Base-by-base conservation (phyloP, 2,329 filamentous ascomycete genomes). In the Paraconiothyrium sp. region DNA sequence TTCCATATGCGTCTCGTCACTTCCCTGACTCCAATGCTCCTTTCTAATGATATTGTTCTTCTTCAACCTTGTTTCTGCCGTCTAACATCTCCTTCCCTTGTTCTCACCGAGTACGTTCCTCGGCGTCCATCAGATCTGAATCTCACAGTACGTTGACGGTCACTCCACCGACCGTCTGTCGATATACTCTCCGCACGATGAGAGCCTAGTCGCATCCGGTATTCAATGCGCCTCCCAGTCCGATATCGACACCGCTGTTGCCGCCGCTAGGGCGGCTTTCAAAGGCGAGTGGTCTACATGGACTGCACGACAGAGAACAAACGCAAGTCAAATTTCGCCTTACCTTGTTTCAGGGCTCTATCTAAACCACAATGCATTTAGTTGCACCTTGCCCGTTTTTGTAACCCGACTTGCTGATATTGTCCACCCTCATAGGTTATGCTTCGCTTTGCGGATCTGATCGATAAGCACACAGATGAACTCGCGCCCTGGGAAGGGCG, bases 161-260 rank as follows among this genome's bases (percentile, higher is more conserved):
- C 16, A 22, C 1, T 22, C n/a, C 5, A n/a, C 3, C 5, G 41
- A 22, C 4, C 41, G 41, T 10, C 41, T 20, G 4, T 13, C 24
- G 5, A 32, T 73, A 58, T 65, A 67, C 64, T 70, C 58, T 41
- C 68, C 71, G 1, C 56, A 65, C 39, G 69, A 73, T 43, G 66
- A 68, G 35, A 63, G 68, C 13, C 61, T 71, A 47, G 66, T 72
- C n/a, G 63, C 66, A 30, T 58, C 68, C 27, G 61, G 63, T 14
- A 54, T 73, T 37, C 68, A 71, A 30, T 58, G 63, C 9, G 71
- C 69, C 11, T 62, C 66, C 30, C 58, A 63, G 55, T 63, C 58
- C n/a, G 71, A 73, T 54, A 55, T 73, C 22, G 68, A 73, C 56
- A 60, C 61, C 30, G 69, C 71, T 32, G 69, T 72, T 24, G 59